phyloP scores from a whole-genome alignment of 1,284 basidiomycete species.

The Ceraceosorus bombacis region DNA sequence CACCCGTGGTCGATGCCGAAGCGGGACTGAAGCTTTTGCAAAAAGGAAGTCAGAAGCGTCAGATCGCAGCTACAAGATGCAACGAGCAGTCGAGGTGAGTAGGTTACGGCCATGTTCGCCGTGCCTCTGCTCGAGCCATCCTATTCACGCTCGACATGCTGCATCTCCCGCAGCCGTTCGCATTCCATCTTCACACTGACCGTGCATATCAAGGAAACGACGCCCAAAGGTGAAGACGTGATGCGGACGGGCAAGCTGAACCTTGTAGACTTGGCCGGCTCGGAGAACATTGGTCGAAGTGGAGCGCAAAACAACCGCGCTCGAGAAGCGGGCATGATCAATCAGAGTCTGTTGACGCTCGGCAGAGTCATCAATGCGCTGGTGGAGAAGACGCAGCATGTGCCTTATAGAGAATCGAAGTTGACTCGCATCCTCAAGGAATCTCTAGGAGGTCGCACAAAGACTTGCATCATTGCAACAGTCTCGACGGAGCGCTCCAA shows the following conservation, averaged over 20 bases:
- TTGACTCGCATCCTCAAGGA: conserved; percentile 96
- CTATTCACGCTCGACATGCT: not conserved
- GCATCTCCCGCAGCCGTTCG: conserved; percentile 61
- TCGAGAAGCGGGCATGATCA: conserved; percentile 97
- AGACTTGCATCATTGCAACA: conserved; percentile 96
- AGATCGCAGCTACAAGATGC: conserved; percentile 94
- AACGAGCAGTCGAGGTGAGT: conserved; percentile 78
- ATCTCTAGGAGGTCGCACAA: conserved; percentile 93
- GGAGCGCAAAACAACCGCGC: conserved; percentile 93
- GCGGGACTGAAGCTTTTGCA: conserved; percentile 78
- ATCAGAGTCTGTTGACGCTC: conserved; percentile 89
- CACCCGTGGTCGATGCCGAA: conserved; percentile 70
- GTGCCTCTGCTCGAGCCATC: not conserved
- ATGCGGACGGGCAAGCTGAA: conserved; percentile 91
- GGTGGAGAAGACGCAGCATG: conserved; percentile 77
- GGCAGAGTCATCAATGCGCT: conserved; percentile 95
- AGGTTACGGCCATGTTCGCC: conserved; percentile 6
- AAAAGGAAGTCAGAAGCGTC: conserved; percentile 80
- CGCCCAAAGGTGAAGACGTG: conserved; percentile 68
- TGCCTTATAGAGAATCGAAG: conserved; percentile 80
- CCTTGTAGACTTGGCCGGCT: conserved; percentile 92
- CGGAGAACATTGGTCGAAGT: conserved; percentile 91
- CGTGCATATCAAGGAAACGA: conserved; percentile 80
- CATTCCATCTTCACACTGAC: conserved; percentile 98
- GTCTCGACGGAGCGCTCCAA: conserved; percentile 54